phyloP scores from a whole-genome alignment of 2,329 filamentous ascomycete genomes.

The Magnaporthiopsis incrustans region DNA sequence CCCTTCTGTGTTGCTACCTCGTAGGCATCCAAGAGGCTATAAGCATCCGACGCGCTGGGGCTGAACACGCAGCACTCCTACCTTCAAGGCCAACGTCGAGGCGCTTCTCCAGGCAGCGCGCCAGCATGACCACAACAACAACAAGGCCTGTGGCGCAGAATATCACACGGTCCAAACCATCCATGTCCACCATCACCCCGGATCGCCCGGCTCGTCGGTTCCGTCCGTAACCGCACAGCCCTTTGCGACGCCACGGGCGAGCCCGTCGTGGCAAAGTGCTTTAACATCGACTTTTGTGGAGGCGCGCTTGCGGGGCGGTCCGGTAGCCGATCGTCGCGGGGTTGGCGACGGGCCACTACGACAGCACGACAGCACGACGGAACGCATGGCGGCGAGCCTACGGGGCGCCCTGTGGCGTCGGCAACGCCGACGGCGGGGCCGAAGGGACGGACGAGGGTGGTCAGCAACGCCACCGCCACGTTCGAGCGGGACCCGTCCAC shows the following conservation, averaged over 20 bases:
- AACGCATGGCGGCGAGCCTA: neutral
- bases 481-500: neutral
- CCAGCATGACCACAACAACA: neutral
- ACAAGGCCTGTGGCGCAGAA: neutral
- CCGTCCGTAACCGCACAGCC: neutral
- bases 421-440: neutral
- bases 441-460: slow-evolving; percentile 1
- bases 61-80: neutral
- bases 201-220: neutral
- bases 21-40: slow-evolving; percentile 2
- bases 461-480: slow-evolving; percentile 2
- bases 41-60: slow-evolving; percentile 2
- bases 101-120: neutral
- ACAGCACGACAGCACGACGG: slow-evolving; percentile 1
- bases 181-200: slow-evolving; percentile 2
- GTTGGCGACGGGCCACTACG: slow-evolving; percentile 1
- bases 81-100: neutral
- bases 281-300: slow-evolving; percentile 2
- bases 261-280: neutral
- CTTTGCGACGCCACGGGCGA: neutral
- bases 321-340: neutral
- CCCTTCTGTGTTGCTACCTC: neutral
- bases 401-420: slow-evolving; percentile 1
- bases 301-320: neutral
- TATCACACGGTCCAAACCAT: neutral